Base-by-base conservation (phyloP, 306 rosid species). In the Vachellia pachyceras region DNA sequence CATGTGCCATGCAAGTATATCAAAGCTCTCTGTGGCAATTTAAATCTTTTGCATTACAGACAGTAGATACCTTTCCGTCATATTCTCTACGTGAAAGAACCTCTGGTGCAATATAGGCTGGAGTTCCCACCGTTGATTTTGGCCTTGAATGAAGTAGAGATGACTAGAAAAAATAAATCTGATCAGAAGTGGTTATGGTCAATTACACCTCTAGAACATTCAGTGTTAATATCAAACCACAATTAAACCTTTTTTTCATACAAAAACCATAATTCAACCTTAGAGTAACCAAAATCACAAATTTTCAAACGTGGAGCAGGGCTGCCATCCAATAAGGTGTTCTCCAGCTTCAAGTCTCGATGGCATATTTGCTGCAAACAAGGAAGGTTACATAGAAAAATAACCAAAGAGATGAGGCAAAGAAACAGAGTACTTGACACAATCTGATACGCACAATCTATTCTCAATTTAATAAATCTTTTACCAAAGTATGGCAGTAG, bases 201-300 rank as follows among this genome's bases (percentile, higher is more conserved):
- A 47, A 25, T 75, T 41, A 12, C 63, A 64, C 45, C 75, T 40
- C 7, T 11, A 76, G 65, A 81, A 40, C 72, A 81, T 72, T 70
- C 40, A 17, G 23, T 9, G 39, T 47, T 55, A 50, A 57, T 66
- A 54, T 61, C 37, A 77, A 29, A 29, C 33, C 33, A 29, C 2
- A 29, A 29, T 29, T 29, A 29, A 29, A 29, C 33, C 33, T 29
- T 29, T 29, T 29, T 29, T 29, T 29, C 1, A 29, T 29, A 29
- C 1, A 29, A 29, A 29, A 29, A 29, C 33, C 64, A 54, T 22
- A 63, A 79, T 70, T 74, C 52, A 74, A 91, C 96, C 96, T 91
- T 89, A 69, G 94, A 91, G 82, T 85, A 89, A 72, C 96, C 96
- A 55, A 91, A 91, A 86, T 91, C 96, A 82, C 96, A 91, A 69